Evolutionary conservation across 345 rosid genomes (phyloP).

Genomic region (Sapria himalayana): DNA sequence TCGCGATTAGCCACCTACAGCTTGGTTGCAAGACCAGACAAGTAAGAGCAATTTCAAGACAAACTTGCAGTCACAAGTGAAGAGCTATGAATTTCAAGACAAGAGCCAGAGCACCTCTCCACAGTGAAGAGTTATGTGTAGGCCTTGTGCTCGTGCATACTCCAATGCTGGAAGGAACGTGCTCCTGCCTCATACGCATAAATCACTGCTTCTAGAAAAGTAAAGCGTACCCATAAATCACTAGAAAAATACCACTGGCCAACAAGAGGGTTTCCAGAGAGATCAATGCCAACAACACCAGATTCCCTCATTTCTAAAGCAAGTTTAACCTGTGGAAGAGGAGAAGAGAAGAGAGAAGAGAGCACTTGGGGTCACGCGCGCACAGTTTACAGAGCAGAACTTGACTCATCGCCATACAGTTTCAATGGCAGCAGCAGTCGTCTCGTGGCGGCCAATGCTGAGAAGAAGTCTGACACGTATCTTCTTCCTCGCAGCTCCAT

Average conservation of each 20-base stretch:
- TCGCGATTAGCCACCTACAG: slow-evolving; percentile 67
- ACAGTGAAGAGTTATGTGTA: slow-evolving; percentile 70
- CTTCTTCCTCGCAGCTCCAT: slow-evolving; percentile 31
- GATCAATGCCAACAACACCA: slow-evolving; percentile 83
- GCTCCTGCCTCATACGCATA: slow-evolving; percentile 25
- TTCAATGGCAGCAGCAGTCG: slow-evolving; percentile 71
- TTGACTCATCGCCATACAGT: slow-evolving; percentile 82
- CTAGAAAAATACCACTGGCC: slow-evolving; percentile 57
- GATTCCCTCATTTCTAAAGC: slow-evolving; percentile 62
- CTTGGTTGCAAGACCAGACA: slow-evolving; percentile 32
- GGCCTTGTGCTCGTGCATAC: slow-evolving; percentile 58
- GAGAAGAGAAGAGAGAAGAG: slow-evolving; percentile 1
- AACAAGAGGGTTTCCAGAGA: slow-evolving; percentile 80
- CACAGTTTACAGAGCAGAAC: no score
- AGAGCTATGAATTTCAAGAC: background rate
- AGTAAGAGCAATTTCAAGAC: slow-evolving; percentile 10
- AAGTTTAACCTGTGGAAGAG: slow-evolving; percentile 45
- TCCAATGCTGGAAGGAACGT: slow-evolving; percentile 71
- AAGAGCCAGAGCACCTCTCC: slow-evolving; percentile 53
- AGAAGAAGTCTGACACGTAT: slow-evolving; percentile 83
- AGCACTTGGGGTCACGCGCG: no score
- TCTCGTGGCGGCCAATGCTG: slow-evolving; percentile 89
- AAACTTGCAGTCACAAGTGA: background rate
- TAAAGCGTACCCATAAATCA: no score
- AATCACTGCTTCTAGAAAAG: no score